A percentile compares a stretch with the other conserved stretches of the same genome.
Evolutionary conservation across 208 protist genomes (phyloP).

Genomic region (Crithidia bombi): DNA sequence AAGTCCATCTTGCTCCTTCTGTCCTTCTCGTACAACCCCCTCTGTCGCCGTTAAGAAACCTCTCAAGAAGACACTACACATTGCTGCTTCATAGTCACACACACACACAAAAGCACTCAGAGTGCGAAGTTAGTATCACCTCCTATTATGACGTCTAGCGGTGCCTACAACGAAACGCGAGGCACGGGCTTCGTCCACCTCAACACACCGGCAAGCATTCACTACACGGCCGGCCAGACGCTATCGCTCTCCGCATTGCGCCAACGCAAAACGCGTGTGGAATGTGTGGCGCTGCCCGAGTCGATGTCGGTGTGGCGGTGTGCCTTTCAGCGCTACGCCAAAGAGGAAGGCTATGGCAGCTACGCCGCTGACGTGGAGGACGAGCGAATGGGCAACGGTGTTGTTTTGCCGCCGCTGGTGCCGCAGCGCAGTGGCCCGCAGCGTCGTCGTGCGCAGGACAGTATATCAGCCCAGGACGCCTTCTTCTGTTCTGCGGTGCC

Average conservation of each 20-base stretch:
- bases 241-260: slow-evolving; percentile 71
- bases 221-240: slow-evolving; percentile 68
- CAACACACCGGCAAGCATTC: slow-evolving; percentile 83
- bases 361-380: slow-evolving; percentile 74
- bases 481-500: slow-evolving; percentile 19
- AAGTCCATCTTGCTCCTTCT: too few relatives aligned
- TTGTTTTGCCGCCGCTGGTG: slow-evolving; percentile 57
- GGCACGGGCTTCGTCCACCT: slow-evolving; percentile 88
- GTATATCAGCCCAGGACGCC: background rate
- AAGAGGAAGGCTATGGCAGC: slow-evolving; percentile 49
- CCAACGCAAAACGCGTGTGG: slow-evolving; percentile 49
- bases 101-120: too few relatives aligned
- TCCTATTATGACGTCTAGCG: too few relatives aligned
- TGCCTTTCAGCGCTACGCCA: slow-evolving; percentile 50
- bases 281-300: slow-evolving; percentile 71
- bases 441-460: slow-evolving; percentile 12
- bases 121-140: too few relatives aligned
- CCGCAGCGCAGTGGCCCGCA: slow-evolving; percentile 28
- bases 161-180: slow-evolving; percentile 19
- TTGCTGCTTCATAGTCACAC: too few relatives aligned
- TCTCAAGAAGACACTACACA: too few relatives aligned
- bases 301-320: slow-evolving; percentile 59
- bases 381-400: slow-evolving; percentile 59
- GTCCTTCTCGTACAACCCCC: too few relatives aligned
- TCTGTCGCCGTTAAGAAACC: too few relatives aligned